phyloP scores from a whole-genome alignment of 805 yeast species.

The Schizosaccharomyces lindneri region DNA sequence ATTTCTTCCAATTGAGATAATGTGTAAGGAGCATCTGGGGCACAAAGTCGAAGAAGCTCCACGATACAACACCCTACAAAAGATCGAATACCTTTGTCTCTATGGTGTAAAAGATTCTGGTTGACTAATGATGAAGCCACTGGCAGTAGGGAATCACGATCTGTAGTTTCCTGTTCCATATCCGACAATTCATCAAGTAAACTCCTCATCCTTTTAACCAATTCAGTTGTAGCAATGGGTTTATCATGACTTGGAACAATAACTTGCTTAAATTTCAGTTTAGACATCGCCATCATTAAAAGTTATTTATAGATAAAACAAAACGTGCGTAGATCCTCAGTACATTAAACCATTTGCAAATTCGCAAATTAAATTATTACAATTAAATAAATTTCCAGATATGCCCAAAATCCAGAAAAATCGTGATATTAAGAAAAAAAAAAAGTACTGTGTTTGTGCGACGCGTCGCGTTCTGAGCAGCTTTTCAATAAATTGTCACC shows the following conservation, averaged over 20 bases:
- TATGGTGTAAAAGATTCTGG: conserved; percentile 32
- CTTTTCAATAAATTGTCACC: too few relatives aligned
- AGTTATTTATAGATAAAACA: too few relatives aligned
- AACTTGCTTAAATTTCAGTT: not conserved
- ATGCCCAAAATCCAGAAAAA: too few relatives aligned
- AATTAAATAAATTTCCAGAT: too few relatives aligned
- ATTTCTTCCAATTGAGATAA: conserved; percentile 30
- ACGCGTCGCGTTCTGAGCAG: too few relatives aligned
- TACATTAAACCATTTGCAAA: too few relatives aligned
- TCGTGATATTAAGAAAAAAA: too few relatives aligned
- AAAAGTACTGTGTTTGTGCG: too few relatives aligned
- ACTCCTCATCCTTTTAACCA: conserved; percentile 10
- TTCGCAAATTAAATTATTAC: too few relatives aligned
- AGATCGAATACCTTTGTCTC: conserved; percentile 45
- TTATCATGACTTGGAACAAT: not conserved
- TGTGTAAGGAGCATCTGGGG: conserved; percentile 77
- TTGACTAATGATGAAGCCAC: conserved; percentile 30
- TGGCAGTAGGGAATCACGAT: conserved; percentile 20
- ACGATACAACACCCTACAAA: conserved; percentile 47
- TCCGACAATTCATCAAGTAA: conserved; percentile 40
- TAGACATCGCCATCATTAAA: not conserved
- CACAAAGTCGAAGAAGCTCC: conserved; percentile 51
- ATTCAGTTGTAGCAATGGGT: not conserved
- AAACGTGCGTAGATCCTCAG: too few relatives aligned
- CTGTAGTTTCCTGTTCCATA: conserved; percentile 34